Evolutionary conservation across 2,329 filamentous ascomycete species (phyloP), one percentile per base, ranked within the genome.

Genomic region (Aspergillus sp.): DNA sequence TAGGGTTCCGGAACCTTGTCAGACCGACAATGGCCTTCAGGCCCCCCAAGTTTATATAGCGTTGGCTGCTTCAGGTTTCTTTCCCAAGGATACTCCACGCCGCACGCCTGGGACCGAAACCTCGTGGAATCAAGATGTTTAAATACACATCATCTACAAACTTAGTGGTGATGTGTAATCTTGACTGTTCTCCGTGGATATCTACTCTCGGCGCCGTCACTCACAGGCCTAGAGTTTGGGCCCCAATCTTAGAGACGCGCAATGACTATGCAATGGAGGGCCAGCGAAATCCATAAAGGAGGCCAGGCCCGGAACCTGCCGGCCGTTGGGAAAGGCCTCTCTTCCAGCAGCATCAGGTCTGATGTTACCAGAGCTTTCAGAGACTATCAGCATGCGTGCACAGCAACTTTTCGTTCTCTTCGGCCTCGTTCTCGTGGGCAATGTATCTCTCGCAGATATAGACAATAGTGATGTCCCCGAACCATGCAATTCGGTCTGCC

Each of bases 381-480:
- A 3, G 15, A 36, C 12, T n/a, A 18, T 43, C 47, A 50, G 24
- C 38, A 56, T 56, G 55, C 66, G 47, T 45, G 20, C 59, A 42
- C 57, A 62, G 22, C 63, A 66, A 41, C 22, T 69, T 9, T 57
- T 70, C 44, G 53, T 64, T 48, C 50, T 71, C 30, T 56, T 58
- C 30, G 61, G 66, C 48, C 62, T 71, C 48, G 43, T 71, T 49
- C 63, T 70, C 42, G 57, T 60, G 17, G 49, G 65, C 24, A 64
- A 63, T 50, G 36, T 66, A 15, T 59, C 61, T 18, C 51, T 66
- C 9, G 67, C 63, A 34, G 63, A 64, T 9, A 48, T 72, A n/a
- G 67, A 71, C 26, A 56, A 55, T 7, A 64, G 69, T 41, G 67
- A 72, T 44, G 62, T 72, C 41, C 69, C 69, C 20, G 63, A 56